Percentiles rank a stretch among this genome's conserved stretches.
phyloP scores from a whole-genome alignment of 768 basidiomycete genomes.

The Amyloporia xantha region DNA sequence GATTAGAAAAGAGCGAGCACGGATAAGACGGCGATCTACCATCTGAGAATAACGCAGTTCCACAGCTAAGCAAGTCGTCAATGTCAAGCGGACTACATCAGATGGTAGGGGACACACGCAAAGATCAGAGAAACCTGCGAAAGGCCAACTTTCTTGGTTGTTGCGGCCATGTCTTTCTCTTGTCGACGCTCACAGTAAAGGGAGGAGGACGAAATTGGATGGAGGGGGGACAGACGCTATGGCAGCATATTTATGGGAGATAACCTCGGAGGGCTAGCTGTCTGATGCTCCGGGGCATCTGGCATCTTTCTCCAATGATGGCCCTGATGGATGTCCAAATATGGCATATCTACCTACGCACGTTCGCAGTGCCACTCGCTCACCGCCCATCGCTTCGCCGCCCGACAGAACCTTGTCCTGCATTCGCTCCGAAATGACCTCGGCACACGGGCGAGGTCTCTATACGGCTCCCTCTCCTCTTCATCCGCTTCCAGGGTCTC shows the following conservation, averaged over 20 bases:
- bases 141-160: constrained; percentile 15
- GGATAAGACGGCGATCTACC: constrained; percentile 34
- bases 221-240: not conserved
- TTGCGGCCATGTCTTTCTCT: constrained; percentile 1
- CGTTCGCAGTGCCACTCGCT: no score
- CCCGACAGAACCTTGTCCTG: no score
- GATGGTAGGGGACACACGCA: constrained; percentile 44
- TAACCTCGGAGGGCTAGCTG: not conserved
- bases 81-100: not conserved
- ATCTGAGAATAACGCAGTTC: constrained; percentile 84
- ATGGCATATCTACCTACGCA: not conserved
- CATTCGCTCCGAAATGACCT: no score
- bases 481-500: no score
- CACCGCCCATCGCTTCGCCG: no score
- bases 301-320: constrained; percentile 2
- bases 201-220: constrained; percentile 2
- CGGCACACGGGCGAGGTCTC: no score
- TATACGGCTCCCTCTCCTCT: no score
- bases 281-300: constrained; percentile 1
- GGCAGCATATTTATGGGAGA: not conserved
- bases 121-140: constrained; percentile 76
- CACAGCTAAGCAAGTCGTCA: constrained; percentile 45
- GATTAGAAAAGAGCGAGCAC: not conserved
- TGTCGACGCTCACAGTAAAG: constrained; percentile 6
- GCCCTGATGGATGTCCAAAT: not conserved